These are phyloP conservation scores for Diaporthe velutina DNA, from an alignment of 2,329 filamentous ascomycete genomes.

Conservation along the genomic window DNA sequence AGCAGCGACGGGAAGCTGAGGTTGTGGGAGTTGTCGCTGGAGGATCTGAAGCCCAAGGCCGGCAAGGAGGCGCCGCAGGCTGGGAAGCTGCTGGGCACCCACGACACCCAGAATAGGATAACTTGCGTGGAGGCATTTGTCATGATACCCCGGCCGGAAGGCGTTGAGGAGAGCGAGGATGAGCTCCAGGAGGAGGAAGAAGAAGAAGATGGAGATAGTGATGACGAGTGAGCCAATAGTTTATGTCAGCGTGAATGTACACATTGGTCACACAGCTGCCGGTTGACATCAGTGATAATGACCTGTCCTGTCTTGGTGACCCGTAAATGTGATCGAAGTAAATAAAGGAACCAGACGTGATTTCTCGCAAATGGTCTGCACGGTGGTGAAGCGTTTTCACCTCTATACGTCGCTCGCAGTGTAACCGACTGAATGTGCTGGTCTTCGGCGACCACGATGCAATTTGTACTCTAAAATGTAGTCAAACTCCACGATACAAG, in stretches of 20 bases:
- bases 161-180: conserved; percentile 70
- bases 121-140: conserved; percentile 90
- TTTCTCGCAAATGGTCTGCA: too few species aligned
- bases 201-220: conserved; percentile 46
- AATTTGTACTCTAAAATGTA: conserved; percentile 22
- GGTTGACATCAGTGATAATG: background rate
- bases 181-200: conserved; percentile 58
- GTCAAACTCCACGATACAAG: background rate
- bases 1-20: conserved; percentile 90
- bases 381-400: background rate
- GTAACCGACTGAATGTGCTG: background rate
- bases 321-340: too few species aligned
- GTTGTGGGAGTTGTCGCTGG: conserved; percentile 74
- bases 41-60: conserved; percentile 53
- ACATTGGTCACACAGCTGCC: background rate
- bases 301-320: background rate
- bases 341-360: background rate
- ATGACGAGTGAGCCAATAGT: conserved; percentile 40
- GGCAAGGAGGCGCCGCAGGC: conserved; percentile 52
- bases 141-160: conserved; percentile 79
- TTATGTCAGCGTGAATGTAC: too few species aligned
- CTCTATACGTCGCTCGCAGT: background rate
- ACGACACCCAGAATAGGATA: conserved; percentile 89
- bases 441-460: conserved; percentile 15
- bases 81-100: conserved; percentile 79